Base-by-base conservation (phyloP, 1,139 yeast genomes). In the Diutina mesorugosa region DNA sequence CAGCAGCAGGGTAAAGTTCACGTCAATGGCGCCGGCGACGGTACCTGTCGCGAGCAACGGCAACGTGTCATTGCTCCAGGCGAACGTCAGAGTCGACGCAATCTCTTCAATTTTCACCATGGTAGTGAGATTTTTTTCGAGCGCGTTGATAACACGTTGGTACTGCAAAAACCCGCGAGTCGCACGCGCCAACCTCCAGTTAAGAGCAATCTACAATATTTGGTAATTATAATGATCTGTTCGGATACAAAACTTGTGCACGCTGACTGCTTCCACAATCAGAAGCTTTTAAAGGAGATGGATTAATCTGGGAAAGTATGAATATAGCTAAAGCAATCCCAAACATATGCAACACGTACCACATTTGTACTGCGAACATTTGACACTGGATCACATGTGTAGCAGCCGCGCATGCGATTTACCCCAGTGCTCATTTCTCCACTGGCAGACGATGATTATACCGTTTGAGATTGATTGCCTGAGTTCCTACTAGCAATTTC, bases 21-120 rank as follows among this genome's bases (percentile, higher is more conserved):
- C 88, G 66, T 90, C 97, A 63, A 93, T 87, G 16, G 97, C 95
- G 16, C 98, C 98, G 0, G 98, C 93, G 26, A 89, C 89, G 0
- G 97, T 87, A 51, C 97, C 99, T 1, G 97, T 83, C 32, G 90
- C 97, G 63, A 91, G 71, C 58, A 83, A 71, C 30, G 97, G 96
- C 59, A 85, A 74, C 56, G 79, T 72, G 64, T 85, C 89, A 65
- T 78, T 82, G 58, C 97, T 89, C 98, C 98, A 93, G 56, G 98
- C 96, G 72, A 93, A 90, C 46, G 96, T 85, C 55, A 97, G 90
- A 18, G 97, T 89, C 63, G 91, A 80, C 61, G 83, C 78, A 65
- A 90, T 84, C 70, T 90, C 97, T 69, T 83, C 82, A 64, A 93
- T 78, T 72, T 89, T 90, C 62, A 60, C 53, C 53, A 50, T 50